Percentiles rank a stretch among this genome's conserved stretches.
These are phyloP conservation scores for Russula compacta DNA, from an alignment of 768 basidiomycete genomes.

Conservation along the genomic window DNA sequence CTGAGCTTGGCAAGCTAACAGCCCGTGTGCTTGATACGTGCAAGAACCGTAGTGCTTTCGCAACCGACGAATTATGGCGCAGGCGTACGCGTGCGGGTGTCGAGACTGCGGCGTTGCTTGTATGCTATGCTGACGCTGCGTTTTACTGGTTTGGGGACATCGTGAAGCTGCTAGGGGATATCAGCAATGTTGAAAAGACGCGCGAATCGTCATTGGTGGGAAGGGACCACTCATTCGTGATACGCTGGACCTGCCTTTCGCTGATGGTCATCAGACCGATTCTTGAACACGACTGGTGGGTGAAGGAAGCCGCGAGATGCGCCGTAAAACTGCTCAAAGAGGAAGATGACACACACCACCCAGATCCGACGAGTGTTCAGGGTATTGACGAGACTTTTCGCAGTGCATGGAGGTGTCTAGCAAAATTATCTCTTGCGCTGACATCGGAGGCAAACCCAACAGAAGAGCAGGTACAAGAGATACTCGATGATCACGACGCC, in stretches of 20 bases:
- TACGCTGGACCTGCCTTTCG: constrained; percentile 1
- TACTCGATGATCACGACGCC: no score
- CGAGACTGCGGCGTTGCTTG: neutral
- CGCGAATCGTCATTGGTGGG: neutral
- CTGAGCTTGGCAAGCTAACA: no score
- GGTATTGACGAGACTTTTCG: no score
- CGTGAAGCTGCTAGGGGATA: neutral
- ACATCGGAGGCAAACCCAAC: no score
- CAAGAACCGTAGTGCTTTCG: neutral
- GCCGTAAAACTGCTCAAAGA: no score
- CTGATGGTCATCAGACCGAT: neutral
- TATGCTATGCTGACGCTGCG: neutral
- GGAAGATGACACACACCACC: no score
- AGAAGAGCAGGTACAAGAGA: no score
- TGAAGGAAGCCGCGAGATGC: no score
- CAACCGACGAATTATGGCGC: neutral
- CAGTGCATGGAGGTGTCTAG: no score
- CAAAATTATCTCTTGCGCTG: no score
- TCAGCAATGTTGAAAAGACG: neutral
- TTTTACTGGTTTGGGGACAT: neutral
- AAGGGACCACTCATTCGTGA: neutral
- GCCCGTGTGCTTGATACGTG: neutral
- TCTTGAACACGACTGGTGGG: no score
- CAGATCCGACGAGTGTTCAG: no score
- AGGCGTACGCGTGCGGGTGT: neutral